Conservation (phyloP, 2,329 filamentous ascomycete species). For the Neonectria neomacrospora region DNA sequence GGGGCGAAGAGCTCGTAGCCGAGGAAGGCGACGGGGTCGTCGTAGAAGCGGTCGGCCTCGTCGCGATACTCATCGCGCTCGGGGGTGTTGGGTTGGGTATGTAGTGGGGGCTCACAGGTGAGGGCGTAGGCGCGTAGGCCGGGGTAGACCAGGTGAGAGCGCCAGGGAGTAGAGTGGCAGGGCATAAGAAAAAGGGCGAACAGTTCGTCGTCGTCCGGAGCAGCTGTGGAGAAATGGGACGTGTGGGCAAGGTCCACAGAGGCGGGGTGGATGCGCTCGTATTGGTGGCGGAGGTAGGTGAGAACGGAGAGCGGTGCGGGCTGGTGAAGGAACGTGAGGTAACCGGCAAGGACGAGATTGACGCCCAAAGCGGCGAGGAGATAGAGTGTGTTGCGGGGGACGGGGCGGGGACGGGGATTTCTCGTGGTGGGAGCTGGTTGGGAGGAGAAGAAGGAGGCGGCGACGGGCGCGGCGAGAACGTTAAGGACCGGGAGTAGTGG, state of each 20-base stretch:
- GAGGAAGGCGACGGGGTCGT: conserved; percentile 68
- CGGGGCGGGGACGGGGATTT: conserved; percentile 44
- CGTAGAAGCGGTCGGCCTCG: conserved; percentile 93
- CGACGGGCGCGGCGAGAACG: conserved; percentile 76
- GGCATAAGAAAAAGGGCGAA: conserved; percentile 90
- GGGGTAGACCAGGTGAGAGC: conserved; percentile 83
- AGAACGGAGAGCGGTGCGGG: conserved; percentile 81
- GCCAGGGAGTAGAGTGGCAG: conserved; percentile 96
- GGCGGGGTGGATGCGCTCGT: conserved; percentile 66
- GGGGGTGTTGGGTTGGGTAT: conserved; percentile 66
- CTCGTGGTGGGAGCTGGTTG: conserved; percentile 40
- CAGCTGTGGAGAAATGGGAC: conserved; percentile 42
- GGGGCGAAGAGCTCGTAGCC: conserved; percentile 59
- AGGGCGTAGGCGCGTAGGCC: conserved; percentile 83
- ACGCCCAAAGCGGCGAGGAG: conserved; percentile 68
- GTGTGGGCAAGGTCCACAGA: conserved; percentile 37
- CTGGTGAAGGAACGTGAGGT: conserved; percentile 82
- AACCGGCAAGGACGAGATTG: conserved; percentile 78
- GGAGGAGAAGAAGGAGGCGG: conserved; percentile 72
- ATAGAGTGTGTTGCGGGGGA: conserved; percentile 64
- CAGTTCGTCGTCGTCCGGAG: conserved; percentile 54
- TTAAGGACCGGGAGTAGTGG: conserved; percentile 90
- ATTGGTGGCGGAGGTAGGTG: conserved; percentile 78
- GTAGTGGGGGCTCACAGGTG: conserved; percentile 88
- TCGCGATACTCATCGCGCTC: conserved; percentile 80